Percentiles rank a stretch among this genome's conserved stretches.
Evolutionary conservation across 495 filamentous ascomycete genomes (phyloP).

Genomic region (Podospora australis): DNA sequence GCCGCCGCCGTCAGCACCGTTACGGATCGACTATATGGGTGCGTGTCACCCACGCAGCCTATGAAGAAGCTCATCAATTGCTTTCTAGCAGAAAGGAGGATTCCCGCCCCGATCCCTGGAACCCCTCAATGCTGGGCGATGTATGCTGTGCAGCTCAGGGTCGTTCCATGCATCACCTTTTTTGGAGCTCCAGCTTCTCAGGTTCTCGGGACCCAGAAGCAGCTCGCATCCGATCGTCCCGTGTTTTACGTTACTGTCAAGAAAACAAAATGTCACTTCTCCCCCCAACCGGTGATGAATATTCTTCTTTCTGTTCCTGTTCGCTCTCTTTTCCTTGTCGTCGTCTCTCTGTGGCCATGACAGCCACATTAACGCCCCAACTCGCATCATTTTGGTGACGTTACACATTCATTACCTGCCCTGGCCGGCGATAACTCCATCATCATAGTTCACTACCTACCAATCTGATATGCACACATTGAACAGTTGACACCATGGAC

Average conservation of each 20-base stretch:
- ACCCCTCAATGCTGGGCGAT: neutral
- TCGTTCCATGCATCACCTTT: neutral
- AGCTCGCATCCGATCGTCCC: no score
- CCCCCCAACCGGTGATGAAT: neutral
- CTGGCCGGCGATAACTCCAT: neutral
- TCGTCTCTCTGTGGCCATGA: neutral
- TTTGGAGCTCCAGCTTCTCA: neutral
- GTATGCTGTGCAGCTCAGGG: neutral
- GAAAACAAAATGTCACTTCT: neutral
- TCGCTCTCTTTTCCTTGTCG: neutral
- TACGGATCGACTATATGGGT: no score
- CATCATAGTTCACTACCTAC: neutral
- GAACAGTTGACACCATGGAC: neutral
- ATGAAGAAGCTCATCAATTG: neutral
- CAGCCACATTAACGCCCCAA: no score
- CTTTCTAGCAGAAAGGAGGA: no score
- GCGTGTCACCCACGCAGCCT: neutral
- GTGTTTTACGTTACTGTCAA: neutral
- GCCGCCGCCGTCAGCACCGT: no score
- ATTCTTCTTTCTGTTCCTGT: neutral
- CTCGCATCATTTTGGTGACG: neutral
- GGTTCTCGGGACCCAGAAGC: neutral
- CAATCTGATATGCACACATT: neutral
- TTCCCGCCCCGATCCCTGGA: no score
- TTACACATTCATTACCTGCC: neutral